Evolutionary conservation across 805 yeast genomes (phyloP), one percentile per base, ranked within the genome.

Genomic region (Komagataella kurtzmanii): DNA sequence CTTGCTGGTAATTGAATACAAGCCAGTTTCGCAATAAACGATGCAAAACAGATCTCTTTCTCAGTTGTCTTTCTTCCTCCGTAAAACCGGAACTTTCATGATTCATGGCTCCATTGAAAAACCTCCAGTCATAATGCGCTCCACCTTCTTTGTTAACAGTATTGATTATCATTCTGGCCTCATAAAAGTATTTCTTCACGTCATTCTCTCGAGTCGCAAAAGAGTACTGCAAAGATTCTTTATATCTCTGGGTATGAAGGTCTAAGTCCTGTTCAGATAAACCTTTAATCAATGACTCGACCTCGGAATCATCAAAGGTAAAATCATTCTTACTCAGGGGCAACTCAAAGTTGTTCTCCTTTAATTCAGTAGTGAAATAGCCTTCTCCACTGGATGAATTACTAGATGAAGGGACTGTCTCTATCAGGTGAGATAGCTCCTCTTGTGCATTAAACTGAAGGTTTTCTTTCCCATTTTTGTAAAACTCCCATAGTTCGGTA

Each of bases 121-220:
- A 77, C 50, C 79, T 61, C 71, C 74, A 71, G 56, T 77, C 81
- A 54, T 74, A 72, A 58, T 77, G 81, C 12, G 17, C 17, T n/a
- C 46, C 49, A 21, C 47, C 45, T 10, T 50, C 52, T 30, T 45
- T 48, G 45, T 51, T 49, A 7, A 19, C 48, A 14, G 23, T 45
- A 14, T 18, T 45, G 17, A 45, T n/a, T 14, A 19, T 17, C 48
- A 51, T 24, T 21, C 50, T 44, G 23, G 66, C 69, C 55, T 66
- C 70, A 23, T 54, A 61, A 60, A 73, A 74, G 51, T 70, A 69
- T 46, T 70, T 72, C 12, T 30, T 30, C 14, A 30, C 40, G 10
- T 30, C 14, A 5, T 4, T 30, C 12, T 30, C 40, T 30, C 14
- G 14, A 10, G 40, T 30, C 10, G 40, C 8, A 5, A 30, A 30